A percentile compares a stretch with the other conserved stretches of the same genome.
Evolutionary conservation across 2,329 filamentous ascomycete species (phyloP).

Genomic region (Trichoderma sp.): DNA sequence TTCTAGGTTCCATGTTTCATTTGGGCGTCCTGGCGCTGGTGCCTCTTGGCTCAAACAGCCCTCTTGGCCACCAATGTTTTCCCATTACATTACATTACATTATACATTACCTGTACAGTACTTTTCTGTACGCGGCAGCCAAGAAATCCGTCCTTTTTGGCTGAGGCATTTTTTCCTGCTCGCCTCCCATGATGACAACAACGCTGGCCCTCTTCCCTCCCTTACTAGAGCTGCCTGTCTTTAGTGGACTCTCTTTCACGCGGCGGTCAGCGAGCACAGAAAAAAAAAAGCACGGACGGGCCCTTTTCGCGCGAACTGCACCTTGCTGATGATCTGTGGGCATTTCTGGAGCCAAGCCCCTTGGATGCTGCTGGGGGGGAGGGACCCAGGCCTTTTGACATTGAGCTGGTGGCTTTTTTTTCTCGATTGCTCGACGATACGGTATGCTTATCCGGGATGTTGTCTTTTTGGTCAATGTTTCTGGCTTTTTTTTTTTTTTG

Average conservation of each 20-base stretch:
- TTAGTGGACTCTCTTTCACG: not conserved
- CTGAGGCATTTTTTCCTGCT: conserved; percentile 12
- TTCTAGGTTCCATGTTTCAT: not conserved
- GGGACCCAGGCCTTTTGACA: not conserved
- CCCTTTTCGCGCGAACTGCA: not conserved
- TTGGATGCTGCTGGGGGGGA: not conserved
- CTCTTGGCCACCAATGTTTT: too few relatives aligned
- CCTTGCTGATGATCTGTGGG: conserved; percentile 13
- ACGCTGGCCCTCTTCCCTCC: conserved; percentile 1
- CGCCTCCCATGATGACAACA: conserved; percentile 10
- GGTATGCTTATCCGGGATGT: not conserved
- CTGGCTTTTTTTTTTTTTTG: not conserved
- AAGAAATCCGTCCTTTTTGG: not conserved
- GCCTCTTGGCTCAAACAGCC: not conserved
- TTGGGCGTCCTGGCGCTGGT: not conserved
- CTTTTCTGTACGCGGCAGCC: not conserved
- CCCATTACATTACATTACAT: too few relatives aligned
- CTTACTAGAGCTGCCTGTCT: not conserved
- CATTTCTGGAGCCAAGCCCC: not conserved
- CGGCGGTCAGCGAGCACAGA: conserved; percentile 12
- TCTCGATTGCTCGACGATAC: not conserved
- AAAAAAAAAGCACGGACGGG: not conserved
- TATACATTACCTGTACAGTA: too few relatives aligned
- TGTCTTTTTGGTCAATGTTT: too few relatives aligned
- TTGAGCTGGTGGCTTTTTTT: not conserved